Evolutionary conservation across 2,329 filamentous ascomycete genomes (phyloP).

Genomic region (Lasiodiplodia sp.): DNA sequence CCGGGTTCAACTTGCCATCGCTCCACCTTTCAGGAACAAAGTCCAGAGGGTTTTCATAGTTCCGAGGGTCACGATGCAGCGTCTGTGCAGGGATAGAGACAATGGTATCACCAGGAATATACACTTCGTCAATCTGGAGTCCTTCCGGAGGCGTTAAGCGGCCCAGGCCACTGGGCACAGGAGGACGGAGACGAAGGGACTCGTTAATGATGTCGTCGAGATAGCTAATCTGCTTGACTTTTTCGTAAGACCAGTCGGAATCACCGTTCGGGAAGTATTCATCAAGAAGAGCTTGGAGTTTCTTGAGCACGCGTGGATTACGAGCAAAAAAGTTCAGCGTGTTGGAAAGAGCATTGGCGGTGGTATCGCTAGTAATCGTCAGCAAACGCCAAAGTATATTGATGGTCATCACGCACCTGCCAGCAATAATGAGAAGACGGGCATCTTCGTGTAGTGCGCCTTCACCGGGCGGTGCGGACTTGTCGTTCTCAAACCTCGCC

Average conservation of each 20-base stretch:
- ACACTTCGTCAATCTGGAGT: slow-evolving; percentile 43
- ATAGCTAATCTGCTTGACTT: slow-evolving; percentile 38
- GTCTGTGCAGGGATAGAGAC: slow-evolving; percentile 34
- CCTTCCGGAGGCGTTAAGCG: slow-evolving; percentile 49
- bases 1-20: background rate
- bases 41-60: background rate
- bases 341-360: background rate
- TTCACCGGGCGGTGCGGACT: slow-evolving; percentile 42
- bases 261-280: slow-evolving; percentile 37
- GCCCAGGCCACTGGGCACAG: slow-evolving; percentile 46
- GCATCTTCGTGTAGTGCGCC: slow-evolving; percentile 44
- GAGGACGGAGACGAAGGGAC: slow-evolving; percentile 50
- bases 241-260: slow-evolving; percentile 41
- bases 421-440: slow-evolving; percentile 43
- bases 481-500: slow-evolving; percentile 46
- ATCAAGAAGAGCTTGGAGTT: slow-evolving; percentile 32
- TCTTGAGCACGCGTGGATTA: slow-evolving; percentile 20
- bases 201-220: slow-evolving; percentile 54
- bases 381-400: background rate
- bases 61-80: slow-evolving; percentile 30
- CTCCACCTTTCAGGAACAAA: slow-evolving; percentile 21
- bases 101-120: slow-evolving; percentile 42
- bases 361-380: background rate
- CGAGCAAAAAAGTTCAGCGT: slow-evolving; percentile 34
- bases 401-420: background rate